These are phyloP conservation scores for Alectoria sarmentosa DNA, from an alignment of 495 filamentous ascomycete species.

Conservation along the genomic window DNA sequence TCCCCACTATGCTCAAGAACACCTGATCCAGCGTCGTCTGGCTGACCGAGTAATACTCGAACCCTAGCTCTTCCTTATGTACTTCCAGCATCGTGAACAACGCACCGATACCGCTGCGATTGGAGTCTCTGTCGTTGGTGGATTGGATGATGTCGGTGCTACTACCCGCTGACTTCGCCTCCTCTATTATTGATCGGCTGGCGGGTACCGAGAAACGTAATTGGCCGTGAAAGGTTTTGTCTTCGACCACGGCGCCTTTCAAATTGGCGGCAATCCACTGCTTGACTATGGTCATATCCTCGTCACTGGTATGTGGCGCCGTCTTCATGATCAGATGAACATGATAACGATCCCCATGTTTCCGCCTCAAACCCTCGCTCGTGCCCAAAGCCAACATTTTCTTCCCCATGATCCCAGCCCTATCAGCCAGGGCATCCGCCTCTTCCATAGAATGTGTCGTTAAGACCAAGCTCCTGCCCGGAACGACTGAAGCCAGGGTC, in stretches of 20 bases:
- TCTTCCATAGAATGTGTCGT: slow-evolving; percentile 45
- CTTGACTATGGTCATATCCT: slow-evolving; percentile 57
- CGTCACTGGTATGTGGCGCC: slow-evolving; percentile 59
- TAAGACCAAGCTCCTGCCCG: slow-evolving; percentile 36
- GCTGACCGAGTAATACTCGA: slow-evolving; percentile 73
- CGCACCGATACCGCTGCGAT: slow-evolving; percentile 41
- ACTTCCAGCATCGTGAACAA: slow-evolving; percentile 67
- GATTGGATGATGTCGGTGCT: slow-evolving; percentile 17
- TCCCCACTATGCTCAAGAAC: slow-evolving; percentile 72
- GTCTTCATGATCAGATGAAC: slow-evolving; percentile 58
- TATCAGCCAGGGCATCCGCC: slow-evolving; percentile 38
- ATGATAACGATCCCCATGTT: slow-evolving; percentile 37
- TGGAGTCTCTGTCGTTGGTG: slow-evolving; percentile 29
- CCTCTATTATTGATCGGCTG: slow-evolving; percentile 16
- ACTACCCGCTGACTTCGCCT: not conserved
- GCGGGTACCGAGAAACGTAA: slow-evolving; percentile 67
- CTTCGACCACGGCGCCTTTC: slow-evolving; percentile 55
- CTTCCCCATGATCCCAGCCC: slow-evolving; percentile 39
- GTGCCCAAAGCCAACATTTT: slow-evolving; percentile 40
- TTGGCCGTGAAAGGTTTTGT: slow-evolving; percentile 74
- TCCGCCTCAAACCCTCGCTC: slow-evolving; percentile 33
- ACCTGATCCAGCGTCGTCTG: slow-evolving; percentile 84
- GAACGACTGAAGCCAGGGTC: slow-evolving; percentile 34
- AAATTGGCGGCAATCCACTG: slow-evolving; percentile 53
- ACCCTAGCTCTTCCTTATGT: slow-evolving; percentile 53